These are phyloP conservation scores for Geotrichum ghanense DNA, from an alignment of 805 yeast genomes.

Conservation along the genomic window DNA sequence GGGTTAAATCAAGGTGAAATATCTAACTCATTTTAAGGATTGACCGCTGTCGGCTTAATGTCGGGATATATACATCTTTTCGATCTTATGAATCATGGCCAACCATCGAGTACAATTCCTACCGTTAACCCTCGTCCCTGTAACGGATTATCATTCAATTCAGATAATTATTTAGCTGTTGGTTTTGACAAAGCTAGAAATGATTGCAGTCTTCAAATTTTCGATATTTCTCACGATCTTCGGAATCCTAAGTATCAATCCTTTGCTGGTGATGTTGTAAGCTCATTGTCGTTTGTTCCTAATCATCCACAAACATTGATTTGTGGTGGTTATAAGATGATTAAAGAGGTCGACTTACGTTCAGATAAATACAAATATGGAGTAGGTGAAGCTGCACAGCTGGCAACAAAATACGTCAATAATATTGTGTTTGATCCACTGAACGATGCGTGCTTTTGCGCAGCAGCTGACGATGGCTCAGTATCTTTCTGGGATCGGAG, in stretches of 20 bases:
- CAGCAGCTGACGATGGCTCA: slow-evolving; percentile 76
- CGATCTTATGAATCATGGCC: slow-evolving; percentile 35
- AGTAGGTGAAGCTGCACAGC: slow-evolving; percentile 42
- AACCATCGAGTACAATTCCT: slow-evolving; percentile 31
- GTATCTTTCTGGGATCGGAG: slow-evolving; percentile 48
- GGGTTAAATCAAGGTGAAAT: not conserved
- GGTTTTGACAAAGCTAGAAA: slow-evolving; percentile 72
- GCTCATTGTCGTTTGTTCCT: slow-evolving; percentile 57
- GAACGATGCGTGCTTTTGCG: slow-evolving; percentile 54
- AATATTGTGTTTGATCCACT: slow-evolving; percentile 61
- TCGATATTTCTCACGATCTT: slow-evolving; percentile 44
- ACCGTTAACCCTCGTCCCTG: slow-evolving; percentile 61
- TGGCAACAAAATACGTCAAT: slow-evolving; percentile 62
- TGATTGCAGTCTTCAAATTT: slow-evolving; percentile 65
- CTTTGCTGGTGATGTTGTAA: slow-evolving; percentile 63
- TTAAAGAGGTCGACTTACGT: slow-evolving; percentile 70
- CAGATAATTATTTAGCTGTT: slow-evolving; percentile 53
- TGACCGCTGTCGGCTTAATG: slow-evolving; percentile 60
- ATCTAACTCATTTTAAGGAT: slow-evolving; percentile 8
- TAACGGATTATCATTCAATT: slow-evolving; percentile 60
- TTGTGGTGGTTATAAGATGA: slow-evolving; percentile 64
- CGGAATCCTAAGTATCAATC: slow-evolving; percentile 29
- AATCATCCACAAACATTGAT: slow-evolving; percentile 43
- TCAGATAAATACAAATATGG: slow-evolving; percentile 28
- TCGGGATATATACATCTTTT: slow-evolving; percentile 57